Evolutionary conservation across 306 rosid species (phyloP).

Genomic region (Inga oerstediana): DNA sequence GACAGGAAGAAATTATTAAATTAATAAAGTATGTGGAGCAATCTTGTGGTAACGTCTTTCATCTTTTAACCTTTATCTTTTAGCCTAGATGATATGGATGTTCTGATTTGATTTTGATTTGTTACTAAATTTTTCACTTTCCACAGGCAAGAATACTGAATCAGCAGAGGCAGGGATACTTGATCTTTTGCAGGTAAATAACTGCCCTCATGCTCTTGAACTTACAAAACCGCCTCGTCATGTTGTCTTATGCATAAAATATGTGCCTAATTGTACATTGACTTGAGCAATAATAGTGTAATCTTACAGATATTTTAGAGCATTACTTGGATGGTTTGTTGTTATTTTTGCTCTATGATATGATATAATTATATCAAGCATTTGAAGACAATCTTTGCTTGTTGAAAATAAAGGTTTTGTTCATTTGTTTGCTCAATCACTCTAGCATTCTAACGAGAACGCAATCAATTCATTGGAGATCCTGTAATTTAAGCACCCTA

Average conservation of each 20-base stretch:
- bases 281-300: conserved; percentile 2
- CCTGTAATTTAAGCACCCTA: neutral
- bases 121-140: conserved; percentile 32
- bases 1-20: conserved; percentile 88
- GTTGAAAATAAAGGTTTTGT: neutral
- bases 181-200: conserved; percentile 74
- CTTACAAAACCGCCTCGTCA: conserved; percentile 1
- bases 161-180: conserved; percentile 51
- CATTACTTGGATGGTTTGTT: conserved; percentile 21
- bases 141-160: conserved; percentile 70
- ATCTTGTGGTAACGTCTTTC: conserved; percentile 64
- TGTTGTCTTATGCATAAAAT: conserved; percentile 15
- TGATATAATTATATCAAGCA: conserved; percentile 2
- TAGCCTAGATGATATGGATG: neutral
- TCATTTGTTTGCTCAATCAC: neutral
- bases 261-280: conserved; percentile 3
- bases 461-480: neutral
- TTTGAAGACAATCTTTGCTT: neutral
- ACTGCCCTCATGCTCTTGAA: conserved; percentile 18
- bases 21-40: conserved; percentile 88
- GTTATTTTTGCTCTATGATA: neutral
- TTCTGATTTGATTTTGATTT: conserved; percentile 25
- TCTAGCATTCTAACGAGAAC: neutral
- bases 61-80: neutral
- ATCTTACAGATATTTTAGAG: conserved; percentile 9